Evolutionary conservation across 108 stramenopile genomes (phyloP).

Genomic region (Discostella stelligeroides): DNA sequence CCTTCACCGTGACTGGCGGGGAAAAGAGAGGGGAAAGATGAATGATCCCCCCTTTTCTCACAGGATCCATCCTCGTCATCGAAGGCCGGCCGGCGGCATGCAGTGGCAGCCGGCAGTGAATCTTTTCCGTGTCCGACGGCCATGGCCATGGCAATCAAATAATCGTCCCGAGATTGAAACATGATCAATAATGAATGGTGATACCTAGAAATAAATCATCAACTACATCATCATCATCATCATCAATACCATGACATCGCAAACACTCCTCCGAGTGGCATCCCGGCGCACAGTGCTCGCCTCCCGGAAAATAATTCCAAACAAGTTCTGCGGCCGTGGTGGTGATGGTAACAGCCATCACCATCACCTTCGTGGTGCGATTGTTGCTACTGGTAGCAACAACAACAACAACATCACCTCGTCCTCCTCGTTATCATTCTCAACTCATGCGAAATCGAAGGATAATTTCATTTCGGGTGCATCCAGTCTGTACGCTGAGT

Average conservation of each 20-base stretch:
- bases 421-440: conserved; percentile 2
- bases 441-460: conserved; percentile 11
- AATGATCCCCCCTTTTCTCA: no score
- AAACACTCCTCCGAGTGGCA: conserved; percentile 27
- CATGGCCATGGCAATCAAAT: neutral
- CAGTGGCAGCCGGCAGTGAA: no score
- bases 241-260: conserved; percentile 9
- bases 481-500: conserved; percentile 79
- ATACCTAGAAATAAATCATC: neutral
- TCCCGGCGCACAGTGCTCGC: conserved; percentile 5
- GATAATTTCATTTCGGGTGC: conserved; percentile 83
- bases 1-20: no score
- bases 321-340: neutral
- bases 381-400: neutral
- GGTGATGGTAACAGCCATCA: neutral
- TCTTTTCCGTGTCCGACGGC: no score
- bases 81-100: no score
- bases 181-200: no score
- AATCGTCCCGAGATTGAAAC: no score
- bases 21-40: no score
- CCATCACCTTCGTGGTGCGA: neutral
- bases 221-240: neutral
- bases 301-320: neutral
- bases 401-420: neutral
- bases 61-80: no score